Evolutionary conservation across 2,329 filamentous ascomycete species (phyloP).

Genomic region (Colletotrichum higginsianum): DNA sequence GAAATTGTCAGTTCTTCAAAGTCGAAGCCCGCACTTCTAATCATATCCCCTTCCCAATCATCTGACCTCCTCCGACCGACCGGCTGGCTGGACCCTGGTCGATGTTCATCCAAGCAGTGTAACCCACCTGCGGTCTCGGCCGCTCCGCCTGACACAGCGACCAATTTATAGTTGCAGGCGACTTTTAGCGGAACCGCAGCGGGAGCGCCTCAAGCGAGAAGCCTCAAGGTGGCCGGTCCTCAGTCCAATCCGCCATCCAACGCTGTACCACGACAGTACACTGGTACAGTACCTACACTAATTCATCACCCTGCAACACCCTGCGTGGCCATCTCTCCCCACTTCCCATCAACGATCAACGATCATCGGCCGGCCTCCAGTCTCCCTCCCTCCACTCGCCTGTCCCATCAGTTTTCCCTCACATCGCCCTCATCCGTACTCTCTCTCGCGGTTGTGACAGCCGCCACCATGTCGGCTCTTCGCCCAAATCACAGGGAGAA

Average conservation of each 20-base stretch:
- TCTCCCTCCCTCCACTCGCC: not conserved
- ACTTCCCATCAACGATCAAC: constrained; percentile 32
- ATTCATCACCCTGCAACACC: constrained; percentile 15
- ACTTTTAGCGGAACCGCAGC: constrained; percentile 25
- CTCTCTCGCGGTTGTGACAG: constrained; percentile 7
- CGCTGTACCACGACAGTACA: not conserved
- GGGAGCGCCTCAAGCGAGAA: not conserved
- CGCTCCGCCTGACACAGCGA: constrained; percentile 25
- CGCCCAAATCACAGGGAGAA: constrained; percentile 43
- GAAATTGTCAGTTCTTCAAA: not conserved
- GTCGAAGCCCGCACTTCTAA: not conserved
- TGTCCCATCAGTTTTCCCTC: not conserved
- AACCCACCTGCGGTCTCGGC: constrained; percentile 40
- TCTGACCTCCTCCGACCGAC: not conserved
- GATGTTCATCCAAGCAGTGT: constrained; percentile 31
- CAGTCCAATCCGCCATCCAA: constrained; percentile 2
- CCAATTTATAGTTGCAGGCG: constrained; percentile 25
- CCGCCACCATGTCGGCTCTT: constrained; percentile 42
- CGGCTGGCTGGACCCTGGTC: constrained; percentile 10
- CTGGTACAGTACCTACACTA: not conserved
- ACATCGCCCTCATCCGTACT: not conserved
- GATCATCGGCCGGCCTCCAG: constrained; percentile 15
- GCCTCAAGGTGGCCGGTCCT: constrained; percentile 8
- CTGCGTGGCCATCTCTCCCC: constrained; percentile 26
- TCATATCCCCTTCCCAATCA: not conserved